phyloP scores from a whole-genome alignment of 2,329 filamentous ascomycete species.

The Leptographium lundbergii region DNA sequence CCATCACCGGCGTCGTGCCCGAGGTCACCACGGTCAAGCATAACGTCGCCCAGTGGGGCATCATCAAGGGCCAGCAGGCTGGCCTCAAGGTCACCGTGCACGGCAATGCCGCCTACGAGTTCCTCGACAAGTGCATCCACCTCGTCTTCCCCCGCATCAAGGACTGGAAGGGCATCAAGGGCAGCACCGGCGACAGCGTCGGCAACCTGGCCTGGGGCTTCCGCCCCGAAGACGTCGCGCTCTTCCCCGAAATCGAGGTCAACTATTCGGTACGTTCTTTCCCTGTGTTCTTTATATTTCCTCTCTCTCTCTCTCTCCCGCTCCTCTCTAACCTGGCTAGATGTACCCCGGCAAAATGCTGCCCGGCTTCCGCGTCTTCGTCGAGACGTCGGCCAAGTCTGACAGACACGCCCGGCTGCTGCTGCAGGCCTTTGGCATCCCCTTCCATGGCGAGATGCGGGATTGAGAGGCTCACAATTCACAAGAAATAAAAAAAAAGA shows the following conservation, averaged over 20 bases:
- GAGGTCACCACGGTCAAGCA: slow-evolving; percentile 55
- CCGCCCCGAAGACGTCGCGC: slow-evolving; percentile 57
- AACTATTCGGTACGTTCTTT: slow-evolving; percentile 72
- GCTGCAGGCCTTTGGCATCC: slow-evolving; percentile 58
- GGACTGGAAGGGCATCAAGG: slow-evolving; percentile 67
- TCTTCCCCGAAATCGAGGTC: slow-evolving; percentile 88
- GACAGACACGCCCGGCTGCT: slow-evolving; percentile 76
- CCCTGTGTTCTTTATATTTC: not conserved
- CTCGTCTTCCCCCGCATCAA: slow-evolving; percentile 91
- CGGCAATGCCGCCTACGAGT: slow-evolving; percentile 76
- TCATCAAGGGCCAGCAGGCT: slow-evolving; percentile 58
- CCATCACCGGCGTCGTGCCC: slow-evolving; percentile 68
- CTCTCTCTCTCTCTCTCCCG: not conserved
- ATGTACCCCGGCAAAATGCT: slow-evolving; percentile 60
- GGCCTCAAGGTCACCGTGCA: slow-evolving; percentile 66
- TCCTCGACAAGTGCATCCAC: slow-evolving; percentile 80
- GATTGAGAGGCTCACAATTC: slow-evolving; percentile 10
- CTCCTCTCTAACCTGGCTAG: slow-evolving; percentile 20
- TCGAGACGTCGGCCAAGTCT: slow-evolving; percentile 74
- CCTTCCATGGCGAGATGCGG: slow-evolving; percentile 53
- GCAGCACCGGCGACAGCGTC: slow-evolving; percentile 66
- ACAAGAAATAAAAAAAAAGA: not conserved
- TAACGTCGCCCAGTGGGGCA: slow-evolving; percentile 62
- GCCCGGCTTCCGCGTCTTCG: slow-evolving; percentile 69
- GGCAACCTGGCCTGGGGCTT: slow-evolving; percentile 84